phyloP scores from a whole-genome alignment of 805 yeast genomes.

The Cyberlindnera xishuangbannaensis region DNA sequence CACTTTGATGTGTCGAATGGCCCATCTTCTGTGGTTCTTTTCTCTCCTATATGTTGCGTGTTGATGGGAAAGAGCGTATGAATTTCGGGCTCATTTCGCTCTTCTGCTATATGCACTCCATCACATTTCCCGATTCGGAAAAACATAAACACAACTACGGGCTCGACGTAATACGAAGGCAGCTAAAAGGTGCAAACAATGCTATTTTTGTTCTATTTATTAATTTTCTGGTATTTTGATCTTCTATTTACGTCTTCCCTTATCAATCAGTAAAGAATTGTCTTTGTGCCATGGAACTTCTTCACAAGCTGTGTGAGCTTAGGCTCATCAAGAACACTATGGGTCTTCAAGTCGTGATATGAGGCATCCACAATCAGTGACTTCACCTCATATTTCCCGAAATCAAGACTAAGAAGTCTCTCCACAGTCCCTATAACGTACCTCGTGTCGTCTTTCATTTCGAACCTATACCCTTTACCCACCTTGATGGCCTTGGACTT shows the following conservation, averaged over 20 bases:
- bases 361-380: constrained; percentile 24
- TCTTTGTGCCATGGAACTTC: constrained; percentile 21
- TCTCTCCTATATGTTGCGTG: too few species aligned
- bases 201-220: too few species aligned
- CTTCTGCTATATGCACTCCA: constrained; percentile 7
- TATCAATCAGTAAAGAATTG: constrained; percentile 19
- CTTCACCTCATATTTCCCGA: constrained; percentile 18
- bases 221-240: too few species aligned
- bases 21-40: neutral
- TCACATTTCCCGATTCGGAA: constrained; percentile 11
- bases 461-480: constrained; percentile 25
- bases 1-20: neutral
- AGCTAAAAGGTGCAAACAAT: too few species aligned
- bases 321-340: constrained; percentile 23
- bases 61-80: too few species aligned
- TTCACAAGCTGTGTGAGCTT: constrained; percentile 20
- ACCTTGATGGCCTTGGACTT: constrained; percentile 23
- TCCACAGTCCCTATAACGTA: constrained; percentile 25
- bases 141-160: constrained; percentile 16
- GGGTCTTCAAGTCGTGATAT: constrained; percentile 23
- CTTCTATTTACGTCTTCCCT: too few species aligned
- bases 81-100: too few species aligned
- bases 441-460: constrained; percentile 23
- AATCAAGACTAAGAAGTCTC: constrained; percentile 17
- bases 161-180: too few species aligned